A percentile compares a stretch with the other conserved stretches of the same genome.
These are phyloP conservation scores for Colletotrichum eleusines DNA, from an alignment of 2,329 filamentous ascomycete genomes.

Conservation along the genomic window DNA sequence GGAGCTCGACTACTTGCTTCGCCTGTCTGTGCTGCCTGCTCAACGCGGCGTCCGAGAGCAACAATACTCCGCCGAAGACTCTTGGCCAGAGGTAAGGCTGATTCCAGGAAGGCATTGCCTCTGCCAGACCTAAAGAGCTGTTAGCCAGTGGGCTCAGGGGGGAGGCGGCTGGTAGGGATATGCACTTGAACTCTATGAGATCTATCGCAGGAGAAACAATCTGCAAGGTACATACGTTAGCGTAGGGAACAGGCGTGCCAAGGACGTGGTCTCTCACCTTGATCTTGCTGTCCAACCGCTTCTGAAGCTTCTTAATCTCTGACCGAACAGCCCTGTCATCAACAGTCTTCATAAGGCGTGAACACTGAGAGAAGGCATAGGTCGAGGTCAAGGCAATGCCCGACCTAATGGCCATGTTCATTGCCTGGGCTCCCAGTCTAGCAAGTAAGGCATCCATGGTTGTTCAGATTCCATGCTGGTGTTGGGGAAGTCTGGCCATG, in stretches of 20 bases:
- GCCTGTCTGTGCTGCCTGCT: conserved; percentile 74
- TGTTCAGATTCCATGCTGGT: conserved; percentile 40
- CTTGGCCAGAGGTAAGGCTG: conserved; percentile 85
- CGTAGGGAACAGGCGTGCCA: background rate
- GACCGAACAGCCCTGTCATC: conserved; percentile 75
- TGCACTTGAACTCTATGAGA: conserved; percentile 88
- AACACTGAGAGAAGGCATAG: conserved; percentile 87
- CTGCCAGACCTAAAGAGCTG: conserved; percentile 59
- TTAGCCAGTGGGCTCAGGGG: conserved; percentile 34
- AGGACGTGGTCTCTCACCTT: conserved; percentile 62
- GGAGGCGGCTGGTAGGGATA: background rate
- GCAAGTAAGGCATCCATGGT: conserved; percentile 78
- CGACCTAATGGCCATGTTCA: conserved; percentile 92
- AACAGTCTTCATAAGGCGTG: conserved; percentile 81
- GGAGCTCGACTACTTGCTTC: conserved; percentile 61
- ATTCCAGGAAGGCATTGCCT: conserved; percentile 76
- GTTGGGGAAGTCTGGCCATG: background rate
- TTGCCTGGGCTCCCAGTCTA: conserved; percentile 74
- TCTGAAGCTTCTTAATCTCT: conserved; percentile 79
- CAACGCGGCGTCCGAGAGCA: conserved; percentile 79
- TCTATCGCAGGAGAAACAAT: conserved; percentile 93
- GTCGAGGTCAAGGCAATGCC: conserved; percentile 87
- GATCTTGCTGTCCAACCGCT: conserved; percentile 86
- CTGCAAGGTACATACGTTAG: conserved; percentile 55
- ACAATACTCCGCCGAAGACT: conserved; percentile 87